These are phyloP conservation scores for Licmophora abbreviata DNA, from an alignment of 108 stramenopile genomes.

Conservation along the genomic window DNA sequence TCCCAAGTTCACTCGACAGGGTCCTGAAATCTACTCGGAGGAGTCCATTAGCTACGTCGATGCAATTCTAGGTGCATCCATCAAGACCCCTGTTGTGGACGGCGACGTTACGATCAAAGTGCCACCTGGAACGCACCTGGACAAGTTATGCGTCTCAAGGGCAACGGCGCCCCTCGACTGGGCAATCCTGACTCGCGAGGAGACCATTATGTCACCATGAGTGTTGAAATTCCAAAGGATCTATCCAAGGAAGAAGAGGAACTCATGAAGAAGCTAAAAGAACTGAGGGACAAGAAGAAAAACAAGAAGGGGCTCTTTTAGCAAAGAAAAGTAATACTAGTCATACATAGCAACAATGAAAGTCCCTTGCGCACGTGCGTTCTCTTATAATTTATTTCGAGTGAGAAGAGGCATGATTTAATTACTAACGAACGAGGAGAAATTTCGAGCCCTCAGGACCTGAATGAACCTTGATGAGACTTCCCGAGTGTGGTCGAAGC, in stretches of 20 bases:
- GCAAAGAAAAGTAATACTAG: no score
- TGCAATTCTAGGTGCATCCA: constrained; percentile 90
- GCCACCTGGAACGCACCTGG: constrained; percentile 95
- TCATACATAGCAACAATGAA: no score
- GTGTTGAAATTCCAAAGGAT: constrained; percentile 88
- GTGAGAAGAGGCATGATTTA: no score
- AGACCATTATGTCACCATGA: constrained; percentile 94
- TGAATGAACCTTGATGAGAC: constrained; percentile 70
- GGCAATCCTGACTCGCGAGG: constrained; percentile 75
- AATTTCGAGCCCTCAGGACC: no score
- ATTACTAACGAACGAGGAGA: no score
- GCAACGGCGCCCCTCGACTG: constrained; percentile 85
- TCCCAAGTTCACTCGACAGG: constrained; percentile 85
- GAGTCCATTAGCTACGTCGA: constrained; percentile 83
- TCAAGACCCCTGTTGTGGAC: constrained; percentile 90
- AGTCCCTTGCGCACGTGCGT: no score
- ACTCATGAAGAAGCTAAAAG: constrained; percentile 70
- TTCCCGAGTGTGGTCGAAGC: constrained; percentile 72
- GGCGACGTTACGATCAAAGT: constrained; percentile 95
- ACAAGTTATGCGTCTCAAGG: constrained; percentile 90
- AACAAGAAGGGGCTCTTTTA: constrained; percentile 34
- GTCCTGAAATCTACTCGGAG: constrained; percentile 91
- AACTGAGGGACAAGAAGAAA: constrained; percentile 63
- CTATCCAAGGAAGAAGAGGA: constrained; percentile 87
- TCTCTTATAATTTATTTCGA: no score